These are phyloP conservation scores for Thymus quinquecostatus DNA, from an alignment of 257 asterid genomes.

Conservation along the genomic window DNA sequence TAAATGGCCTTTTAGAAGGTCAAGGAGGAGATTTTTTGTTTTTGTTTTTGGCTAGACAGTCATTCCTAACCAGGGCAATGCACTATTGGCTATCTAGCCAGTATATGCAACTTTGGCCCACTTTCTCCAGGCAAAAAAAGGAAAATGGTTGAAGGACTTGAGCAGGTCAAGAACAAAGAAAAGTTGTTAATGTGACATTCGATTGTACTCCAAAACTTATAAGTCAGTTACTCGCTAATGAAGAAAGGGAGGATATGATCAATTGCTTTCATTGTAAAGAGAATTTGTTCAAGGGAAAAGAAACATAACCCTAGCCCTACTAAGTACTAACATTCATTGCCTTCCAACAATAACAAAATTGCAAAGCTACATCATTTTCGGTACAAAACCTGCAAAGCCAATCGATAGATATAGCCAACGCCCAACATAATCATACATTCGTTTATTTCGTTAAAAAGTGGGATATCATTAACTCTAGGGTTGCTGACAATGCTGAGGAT, in stretches of 20 bases:
- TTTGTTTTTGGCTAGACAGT: neutral
- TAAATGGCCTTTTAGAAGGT: too few species aligned
- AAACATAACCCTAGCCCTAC: too few species aligned
- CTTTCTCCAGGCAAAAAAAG: neutral
- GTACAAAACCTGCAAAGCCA: neutral
- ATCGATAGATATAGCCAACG: too few species aligned
- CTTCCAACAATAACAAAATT: neutral
- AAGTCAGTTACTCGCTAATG: neutral
- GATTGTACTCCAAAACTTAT: neutral
- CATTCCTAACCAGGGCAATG: slow-evolving; percentile 6
- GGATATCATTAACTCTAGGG: neutral
- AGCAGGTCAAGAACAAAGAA: neutral
- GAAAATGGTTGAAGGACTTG: neutral
- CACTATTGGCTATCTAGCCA: neutral
- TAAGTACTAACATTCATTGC: neutral
- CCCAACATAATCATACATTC: neutral
- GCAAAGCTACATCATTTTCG: neutral
- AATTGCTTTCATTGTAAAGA: neutral
- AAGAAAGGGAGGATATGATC: neutral
- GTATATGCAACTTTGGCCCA: neutral
- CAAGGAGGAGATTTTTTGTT: neutral
- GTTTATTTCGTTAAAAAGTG: neutral
- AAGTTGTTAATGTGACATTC: neutral
- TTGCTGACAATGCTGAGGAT: neutral
- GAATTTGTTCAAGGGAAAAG: neutral